Evolutionary conservation across 345 rosid species (phyloP).

Genomic region (Linum tenue): DNA sequence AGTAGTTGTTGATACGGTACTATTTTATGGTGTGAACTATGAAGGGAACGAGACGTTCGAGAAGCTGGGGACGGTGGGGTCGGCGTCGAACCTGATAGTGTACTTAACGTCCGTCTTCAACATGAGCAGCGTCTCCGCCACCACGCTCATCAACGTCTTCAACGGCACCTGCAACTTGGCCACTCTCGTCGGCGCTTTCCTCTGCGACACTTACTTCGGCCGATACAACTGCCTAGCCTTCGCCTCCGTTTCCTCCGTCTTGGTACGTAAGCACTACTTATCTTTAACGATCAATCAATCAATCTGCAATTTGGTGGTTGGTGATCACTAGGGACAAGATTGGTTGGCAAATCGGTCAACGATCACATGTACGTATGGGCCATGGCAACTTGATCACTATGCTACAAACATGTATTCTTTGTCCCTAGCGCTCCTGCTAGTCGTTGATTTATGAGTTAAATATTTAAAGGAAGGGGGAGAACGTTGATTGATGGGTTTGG

Average conservation of each 20-base stretch:
- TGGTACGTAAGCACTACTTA: constrained; percentile 2
- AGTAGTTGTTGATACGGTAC: not conserved
- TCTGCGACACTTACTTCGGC: constrained; percentile 18
- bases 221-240: constrained; percentile 12
- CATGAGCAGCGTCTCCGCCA: constrained; percentile 15
- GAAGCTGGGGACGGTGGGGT: constrained; percentile 18
- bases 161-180: constrained; percentile 15
- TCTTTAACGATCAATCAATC: too few relatives aligned
- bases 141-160: constrained; percentile 15
- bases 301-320: too few relatives aligned
- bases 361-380: too few relatives aligned
- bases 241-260: constrained; percentile 8
- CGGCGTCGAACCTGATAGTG: constrained; percentile 10
- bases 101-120: constrained; percentile 16
- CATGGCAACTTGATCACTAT: too few relatives aligned
- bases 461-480: too few relatives aligned
- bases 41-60: constrained; percentile 23
- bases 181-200: constrained; percentile 17
- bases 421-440: too few relatives aligned
- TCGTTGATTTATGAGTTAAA: too few relatives aligned
- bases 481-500: too few relatives aligned
- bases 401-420: too few relatives aligned
- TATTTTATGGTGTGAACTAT: not conserved
- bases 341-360: too few relatives aligned
- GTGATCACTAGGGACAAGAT: too few relatives aligned